A percentile compares a stretch with the other conserved stretches of the same genome.
Conservation (phyloP, 1,284 basidiomycete species). For the Schizophyllum commune region DNA sequence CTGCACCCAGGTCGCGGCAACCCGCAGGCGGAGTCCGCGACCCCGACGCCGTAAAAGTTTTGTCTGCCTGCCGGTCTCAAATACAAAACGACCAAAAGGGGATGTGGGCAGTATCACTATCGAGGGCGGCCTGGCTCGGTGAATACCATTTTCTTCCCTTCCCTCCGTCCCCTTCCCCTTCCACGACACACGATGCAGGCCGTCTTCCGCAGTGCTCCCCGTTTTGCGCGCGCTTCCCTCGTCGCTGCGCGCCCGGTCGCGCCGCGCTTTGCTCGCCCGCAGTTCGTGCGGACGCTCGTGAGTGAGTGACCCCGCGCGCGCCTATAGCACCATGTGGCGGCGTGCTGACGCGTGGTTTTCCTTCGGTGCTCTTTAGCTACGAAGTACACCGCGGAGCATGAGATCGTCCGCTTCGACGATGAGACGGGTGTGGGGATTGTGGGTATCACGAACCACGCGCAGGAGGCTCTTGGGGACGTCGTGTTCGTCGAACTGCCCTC, state of each 20-base stretch:
- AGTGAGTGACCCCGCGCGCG: constrained; percentile 30
- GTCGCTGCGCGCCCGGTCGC: constrained; percentile 7
- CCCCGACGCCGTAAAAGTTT: neutral
- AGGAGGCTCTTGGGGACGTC: constrained; percentile 90
- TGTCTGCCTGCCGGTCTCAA: neutral
- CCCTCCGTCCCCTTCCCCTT: neutral
- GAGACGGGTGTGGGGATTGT: constrained; percentile 76
- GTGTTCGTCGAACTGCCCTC: constrained; percentile 93
- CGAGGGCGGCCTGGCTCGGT: neutral
- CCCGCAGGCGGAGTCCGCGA: neutral
- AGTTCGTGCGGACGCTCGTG: constrained; percentile 31
- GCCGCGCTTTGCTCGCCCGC: constrained; percentile 9
- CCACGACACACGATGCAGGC: constrained; percentile 33
- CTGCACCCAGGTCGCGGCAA: neutral
- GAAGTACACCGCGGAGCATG: constrained; percentile 86
- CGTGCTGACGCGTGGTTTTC: neutral
- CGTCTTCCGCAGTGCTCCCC: constrained; percentile 25
- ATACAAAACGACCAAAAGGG: neutral
- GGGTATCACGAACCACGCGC: constrained; percentile 91
- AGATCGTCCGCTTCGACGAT: constrained; percentile 81
- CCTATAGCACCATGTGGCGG: neutral
- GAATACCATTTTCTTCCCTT: constrained; percentile 4
- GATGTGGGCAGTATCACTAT: neutral
- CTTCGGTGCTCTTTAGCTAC: constrained; percentile 44
- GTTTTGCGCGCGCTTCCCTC: constrained; percentile 12